Conservation (phyloP, 257 asterid genomes). For the Scutellaria baicalensis region DNA sequence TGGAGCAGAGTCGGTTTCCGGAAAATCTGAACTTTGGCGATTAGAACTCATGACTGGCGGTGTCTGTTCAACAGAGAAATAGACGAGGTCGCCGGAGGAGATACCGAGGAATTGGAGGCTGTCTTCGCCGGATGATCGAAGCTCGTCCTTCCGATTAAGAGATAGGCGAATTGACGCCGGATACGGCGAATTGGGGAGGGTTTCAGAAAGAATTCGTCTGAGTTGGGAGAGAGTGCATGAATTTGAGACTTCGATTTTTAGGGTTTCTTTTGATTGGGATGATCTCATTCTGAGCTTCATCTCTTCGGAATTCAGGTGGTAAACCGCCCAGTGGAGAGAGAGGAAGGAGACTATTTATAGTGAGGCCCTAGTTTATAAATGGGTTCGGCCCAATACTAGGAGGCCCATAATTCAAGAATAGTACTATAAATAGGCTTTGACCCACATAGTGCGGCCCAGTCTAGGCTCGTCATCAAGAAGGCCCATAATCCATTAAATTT, state of each 20-base stretch:
- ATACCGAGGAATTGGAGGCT: conserved; percentile 62
- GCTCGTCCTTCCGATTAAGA: conserved; percentile 66
- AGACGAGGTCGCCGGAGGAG: conserved; percentile 67
- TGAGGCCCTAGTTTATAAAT: too few relatives aligned
- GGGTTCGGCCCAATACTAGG: too few relatives aligned
- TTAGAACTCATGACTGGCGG: not conserved
- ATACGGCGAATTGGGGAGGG: conserved; percentile 31
- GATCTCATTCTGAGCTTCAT: conserved; percentile 76
- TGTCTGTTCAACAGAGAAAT: conserved; percentile 29
- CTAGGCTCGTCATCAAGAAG: too few relatives aligned
- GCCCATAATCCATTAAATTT: too few relatives aligned
- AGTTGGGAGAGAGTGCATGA: conserved; percentile 44
- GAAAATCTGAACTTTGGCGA: not conserved
- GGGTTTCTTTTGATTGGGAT: conserved; percentile 53
- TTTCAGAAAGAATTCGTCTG: conserved; percentile 31
- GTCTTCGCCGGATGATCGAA: conserved; percentile 38
- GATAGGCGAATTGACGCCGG: conserved; percentile 59
- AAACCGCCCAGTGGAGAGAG: too few relatives aligned
- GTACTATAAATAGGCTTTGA: too few relatives aligned
- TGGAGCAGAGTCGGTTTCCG: not conserved
- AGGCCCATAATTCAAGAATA: too few relatives aligned
- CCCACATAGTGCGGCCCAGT: too few relatives aligned
- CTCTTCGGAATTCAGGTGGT: not conserved
- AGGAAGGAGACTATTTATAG: too few relatives aligned
- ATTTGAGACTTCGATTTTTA: conserved; percentile 39